Base-by-base conservation (phyloP, 805 yeast genomes). In the Debaryomyces tyrocola region DNA sequence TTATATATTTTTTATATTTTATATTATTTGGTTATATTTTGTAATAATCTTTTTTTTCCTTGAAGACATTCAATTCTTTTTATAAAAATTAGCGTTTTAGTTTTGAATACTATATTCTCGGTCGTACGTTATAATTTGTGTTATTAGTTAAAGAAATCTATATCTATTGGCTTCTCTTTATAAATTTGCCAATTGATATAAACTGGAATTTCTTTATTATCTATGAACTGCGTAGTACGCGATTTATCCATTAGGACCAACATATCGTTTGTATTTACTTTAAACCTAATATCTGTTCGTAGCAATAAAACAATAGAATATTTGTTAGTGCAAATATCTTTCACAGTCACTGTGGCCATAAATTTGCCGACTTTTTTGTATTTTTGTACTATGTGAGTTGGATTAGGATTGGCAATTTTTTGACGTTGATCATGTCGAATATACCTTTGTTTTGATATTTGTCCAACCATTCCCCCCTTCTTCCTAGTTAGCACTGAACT, bases 101-200 rank as follows among this genome's bases (percentile, higher is more conserved):
- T 17, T 17, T 17, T 17, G 18, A 17, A 17, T 17, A 17, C 18
- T 17, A 17, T 17, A 17, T 17, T 17, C 18, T 17, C 18, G 18
- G 27, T 24, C 27, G 10, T 24, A 24, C 2, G 27, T 9, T 5
- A 9, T 24, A 24, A 24, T 24, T 24, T 24, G 4, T 2, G 4
- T 24, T 4, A 4, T 11, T 14, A 14, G 34, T 5, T 31, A 11
- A 31, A 31, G 17, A 31, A 31, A 31, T 31, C 34, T 31, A 31
- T 31, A 31, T 31, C 29, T 37, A 37, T 9, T 11, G 41, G 11
- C 24, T 21, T 27, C 7, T 59, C 46, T 52, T 40, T 53, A 20
- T 27, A 40, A 15, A 44, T 21, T 11, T 46, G 45, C 46, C 49
- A 49, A 24, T 37, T 49, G 15, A 37, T 33, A 37, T 43, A 49